Base-by-base conservation (phyloP, 305 asterid species). In the Plantago lanceolata region DNA sequence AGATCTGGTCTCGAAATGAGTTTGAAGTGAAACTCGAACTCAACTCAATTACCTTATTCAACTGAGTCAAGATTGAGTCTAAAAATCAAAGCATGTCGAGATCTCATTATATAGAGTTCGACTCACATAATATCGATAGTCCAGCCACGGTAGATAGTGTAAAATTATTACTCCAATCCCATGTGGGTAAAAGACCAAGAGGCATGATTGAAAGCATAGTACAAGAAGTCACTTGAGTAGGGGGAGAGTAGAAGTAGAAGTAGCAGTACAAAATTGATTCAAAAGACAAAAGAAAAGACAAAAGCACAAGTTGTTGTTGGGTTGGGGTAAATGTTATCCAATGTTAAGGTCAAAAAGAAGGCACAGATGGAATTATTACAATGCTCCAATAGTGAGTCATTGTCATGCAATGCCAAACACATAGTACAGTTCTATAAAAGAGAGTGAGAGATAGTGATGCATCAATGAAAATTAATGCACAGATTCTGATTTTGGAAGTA, bases 221-320 rank as follows among this genome's bases (percentile, higher is more conserved):
- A 65, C 49, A 57, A 65, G 45, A 9, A 54, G 48, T 40, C 55
- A 24, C 60, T 68, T 50, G 54, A 59, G 60, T 49, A 5, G 9
- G 40, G 9, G 40, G 53, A 59, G 33, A 54, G 17, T 54, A 28
- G 24, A 33, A 19, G 19, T 2, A 57, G 28, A n/a, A n/a, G n/a
- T n/a, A n/a, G 14, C 17, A 37, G 33, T 7, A 4, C 3, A 8
- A 8, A 56, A 21, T 44, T 55, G 19, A 4, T 9, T 52, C 29
- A 54, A 12, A 15, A 15, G 59, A 16, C 60, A 28, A 16, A 15
- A 37, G 31, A 59, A 58, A 70, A 57, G 58, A 64, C 60, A 64
- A 58, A 43, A 50, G 33, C 55, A 64, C 24, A 43, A 44, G 59
- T 58, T 45, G 49, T 24, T 15, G 20, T 48, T 33, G 37, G n/a